Percentiles rank a stretch among this genome's conserved stretches.
phyloP scores from a whole-genome alignment of 2,329 filamentous ascomycete genomes.

The Claviceps sorghi region DNA sequence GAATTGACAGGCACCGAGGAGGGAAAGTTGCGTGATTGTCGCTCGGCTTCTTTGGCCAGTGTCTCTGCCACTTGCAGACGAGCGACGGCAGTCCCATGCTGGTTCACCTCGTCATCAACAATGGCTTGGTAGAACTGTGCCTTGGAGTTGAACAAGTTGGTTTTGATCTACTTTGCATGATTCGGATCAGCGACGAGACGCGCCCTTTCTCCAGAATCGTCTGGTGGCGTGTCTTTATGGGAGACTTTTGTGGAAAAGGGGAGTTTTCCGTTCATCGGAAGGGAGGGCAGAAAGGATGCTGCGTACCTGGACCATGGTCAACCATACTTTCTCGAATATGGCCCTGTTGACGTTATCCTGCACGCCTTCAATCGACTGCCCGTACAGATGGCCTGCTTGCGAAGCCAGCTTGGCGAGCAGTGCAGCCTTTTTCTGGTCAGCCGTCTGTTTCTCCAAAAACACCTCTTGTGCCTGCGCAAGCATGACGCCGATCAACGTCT shows the following conservation, averaged over 20 bases:
- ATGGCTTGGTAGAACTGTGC: constrained; percentile 90
- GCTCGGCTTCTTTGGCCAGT: constrained; percentile 63
- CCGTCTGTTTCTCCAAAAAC: constrained; percentile 89
- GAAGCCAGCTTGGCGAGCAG: constrained; percentile 85
- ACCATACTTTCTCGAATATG: constrained; percentile 90
- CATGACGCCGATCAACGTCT: constrained; percentile 83
- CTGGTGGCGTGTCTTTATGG: no score
- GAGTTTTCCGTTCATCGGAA: no score
- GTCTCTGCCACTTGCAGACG: constrained; percentile 69
- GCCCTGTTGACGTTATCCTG: constrained; percentile 85
- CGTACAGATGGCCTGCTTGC: constrained; percentile 77
- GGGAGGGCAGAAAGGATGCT: constrained; percentile 2
- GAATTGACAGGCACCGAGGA: constrained; percentile 63
- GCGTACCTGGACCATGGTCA: constrained; percentile 61
- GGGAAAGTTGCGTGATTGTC: constrained; percentile 66
- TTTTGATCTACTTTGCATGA: constrained; percentile 46
- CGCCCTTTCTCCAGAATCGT: no score
- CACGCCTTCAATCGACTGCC: constrained; percentile 74
- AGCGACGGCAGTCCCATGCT: constrained; percentile 72
- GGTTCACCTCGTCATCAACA: constrained; percentile 76
- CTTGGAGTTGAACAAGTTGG: constrained; percentile 66
- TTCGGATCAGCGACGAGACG: background rate
- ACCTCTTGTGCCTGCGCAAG: constrained; percentile 94
- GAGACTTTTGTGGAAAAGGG: no score
- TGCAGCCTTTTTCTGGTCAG: constrained; percentile 83